phyloP scores from a whole-genome alignment of 164 flowering plant species.

The Liquidambar formosana region DNA sequence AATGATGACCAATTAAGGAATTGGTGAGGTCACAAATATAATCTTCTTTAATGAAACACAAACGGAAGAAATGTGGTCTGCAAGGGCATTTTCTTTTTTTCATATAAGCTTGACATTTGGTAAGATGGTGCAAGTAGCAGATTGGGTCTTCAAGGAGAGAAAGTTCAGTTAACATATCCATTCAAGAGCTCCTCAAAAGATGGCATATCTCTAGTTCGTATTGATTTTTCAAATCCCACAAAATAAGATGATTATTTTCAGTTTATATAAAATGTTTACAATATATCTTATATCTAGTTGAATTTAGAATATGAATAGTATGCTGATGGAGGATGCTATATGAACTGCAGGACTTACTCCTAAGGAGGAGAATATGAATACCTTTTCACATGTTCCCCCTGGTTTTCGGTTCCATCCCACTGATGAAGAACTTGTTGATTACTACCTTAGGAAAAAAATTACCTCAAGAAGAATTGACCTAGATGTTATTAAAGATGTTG shows the following conservation, averaged over 20 bases:
- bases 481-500: conserved; percentile 63
- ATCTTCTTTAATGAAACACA: too few species aligned
- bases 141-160: background rate
- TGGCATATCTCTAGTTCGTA: too few species aligned
- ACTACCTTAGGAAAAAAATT: conserved; percentile 54
- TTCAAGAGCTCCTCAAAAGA: too few species aligned
- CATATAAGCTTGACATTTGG: background rate
- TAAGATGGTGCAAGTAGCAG: background rate
- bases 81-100: too few species aligned
- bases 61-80: too few species aligned
- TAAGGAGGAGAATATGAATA: conserved; percentile 31
- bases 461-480: conserved; percentile 45
- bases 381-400: conserved; percentile 58
- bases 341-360: background rate
- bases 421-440: conserved; percentile 69
- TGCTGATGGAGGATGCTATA: background rate
- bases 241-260: too few species aligned
- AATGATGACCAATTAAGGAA: too few species aligned
- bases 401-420: conserved; percentile 73
- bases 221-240: too few species aligned
- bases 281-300: too few species aligned
- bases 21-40: too few species aligned
- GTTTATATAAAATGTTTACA: too few species aligned
- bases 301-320: background rate
- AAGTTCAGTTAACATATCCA: too few species aligned